Evolutionary conservation across 2,329 filamentous ascomycete species (phyloP).

Genomic region (Leptosphaerulina australis): DNA sequence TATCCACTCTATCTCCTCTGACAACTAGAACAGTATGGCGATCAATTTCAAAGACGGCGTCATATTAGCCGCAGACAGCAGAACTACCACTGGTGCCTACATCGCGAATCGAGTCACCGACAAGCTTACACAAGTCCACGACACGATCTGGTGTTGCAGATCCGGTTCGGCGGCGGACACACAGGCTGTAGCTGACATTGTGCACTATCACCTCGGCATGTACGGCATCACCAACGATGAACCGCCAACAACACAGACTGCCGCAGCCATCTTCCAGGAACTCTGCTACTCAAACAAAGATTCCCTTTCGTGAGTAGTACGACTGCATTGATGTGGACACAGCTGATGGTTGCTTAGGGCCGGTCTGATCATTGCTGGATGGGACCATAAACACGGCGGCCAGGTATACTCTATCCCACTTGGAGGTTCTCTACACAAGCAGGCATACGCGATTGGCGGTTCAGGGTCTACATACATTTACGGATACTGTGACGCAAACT

Average conservation of each 20-base stretch:
- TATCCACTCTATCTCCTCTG: conserved; percentile 24
- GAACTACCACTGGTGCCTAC: conserved; percentile 96
- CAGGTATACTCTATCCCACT: conserved; percentile 98
- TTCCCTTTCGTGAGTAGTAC: conserved; percentile 71
- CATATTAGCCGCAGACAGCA: conserved; percentile 95
- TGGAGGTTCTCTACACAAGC: conserved; percentile 96
- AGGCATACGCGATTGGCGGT: conserved; percentile 91
- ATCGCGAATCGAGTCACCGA: conserved; percentile 99
- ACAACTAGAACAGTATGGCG: conserved; percentile 74
- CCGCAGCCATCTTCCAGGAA: conserved; percentile 95
- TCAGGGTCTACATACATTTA: conserved; percentile 99
- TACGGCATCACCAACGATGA: conserved; percentile 91
- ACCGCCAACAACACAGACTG: conserved; percentile 90
- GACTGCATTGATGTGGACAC: neutral
- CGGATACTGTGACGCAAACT: conserved; percentile 96
- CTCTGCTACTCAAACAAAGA: conserved; percentile 99
- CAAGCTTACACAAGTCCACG: conserved; percentile 97
- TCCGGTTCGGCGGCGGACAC: conserved; percentile 97
- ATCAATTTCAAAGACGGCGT: conserved; percentile 99
- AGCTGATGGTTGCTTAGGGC: conserved; percentile 63
- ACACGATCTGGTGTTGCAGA: conserved; percentile 99
- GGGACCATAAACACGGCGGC: conserved; percentile 91
- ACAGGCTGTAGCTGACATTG: conserved; percentile 96
- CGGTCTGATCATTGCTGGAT: conserved; percentile 97
- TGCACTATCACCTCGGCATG: conserved; percentile 93